phyloP scores from a whole-genome alignment of 192 early-diverging fungal genomes.

The Mortierella hygrophila region DNA sequence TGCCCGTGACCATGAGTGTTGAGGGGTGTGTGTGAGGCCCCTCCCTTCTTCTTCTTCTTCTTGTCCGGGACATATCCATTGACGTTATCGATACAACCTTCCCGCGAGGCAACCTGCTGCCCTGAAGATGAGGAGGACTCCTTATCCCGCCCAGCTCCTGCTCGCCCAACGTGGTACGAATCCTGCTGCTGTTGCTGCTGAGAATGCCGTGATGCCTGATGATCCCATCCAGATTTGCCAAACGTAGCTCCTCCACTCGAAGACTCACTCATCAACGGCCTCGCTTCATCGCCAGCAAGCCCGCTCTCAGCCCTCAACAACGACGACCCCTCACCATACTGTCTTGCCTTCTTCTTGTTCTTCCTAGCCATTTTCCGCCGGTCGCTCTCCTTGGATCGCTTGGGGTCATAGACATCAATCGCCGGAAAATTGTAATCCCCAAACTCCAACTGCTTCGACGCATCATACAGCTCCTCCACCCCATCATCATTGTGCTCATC shows the following conservation, averaged over 20 bases:
- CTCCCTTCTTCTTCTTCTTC: slow-evolving; percentile 43
- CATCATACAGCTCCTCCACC: slow-evolving; percentile 58
- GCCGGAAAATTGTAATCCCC: slow-evolving; percentile 71
- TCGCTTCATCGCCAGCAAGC: slow-evolving; percentile 4
- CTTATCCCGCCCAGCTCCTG: background rate
- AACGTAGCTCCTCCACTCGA: slow-evolving; percentile 19
- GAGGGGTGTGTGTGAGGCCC: background rate
- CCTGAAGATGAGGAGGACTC: slow-evolving; percentile 1
- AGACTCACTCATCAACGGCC: slow-evolving; percentile 49
- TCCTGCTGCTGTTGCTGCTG: slow-evolving; percentile 6
- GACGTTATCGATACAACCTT: slow-evolving; percentile 48
- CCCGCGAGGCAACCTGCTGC: slow-evolving; percentile 8
- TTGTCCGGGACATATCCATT: slow-evolving; percentile 37
- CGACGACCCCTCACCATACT: slow-evolving; percentile 19
- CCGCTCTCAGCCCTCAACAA: slow-evolving; percentile 11
- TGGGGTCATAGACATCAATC: slow-evolving; percentile 55
- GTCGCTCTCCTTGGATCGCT: slow-evolving; percentile 48
- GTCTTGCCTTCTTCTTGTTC: slow-evolving; percentile 39
- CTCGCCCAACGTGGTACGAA: background rate
- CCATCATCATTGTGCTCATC: slow-evolving; percentile 52
- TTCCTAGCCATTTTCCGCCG: slow-evolving; percentile 49
- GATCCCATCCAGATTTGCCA: slow-evolving; percentile 47
- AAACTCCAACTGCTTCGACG: slow-evolving; percentile 61
- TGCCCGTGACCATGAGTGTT: background rate
- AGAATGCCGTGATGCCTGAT: background rate